Evolutionary conservation across 257 asterid species (phyloP).

Genomic region (Knoxia roxburghii): DNA sequence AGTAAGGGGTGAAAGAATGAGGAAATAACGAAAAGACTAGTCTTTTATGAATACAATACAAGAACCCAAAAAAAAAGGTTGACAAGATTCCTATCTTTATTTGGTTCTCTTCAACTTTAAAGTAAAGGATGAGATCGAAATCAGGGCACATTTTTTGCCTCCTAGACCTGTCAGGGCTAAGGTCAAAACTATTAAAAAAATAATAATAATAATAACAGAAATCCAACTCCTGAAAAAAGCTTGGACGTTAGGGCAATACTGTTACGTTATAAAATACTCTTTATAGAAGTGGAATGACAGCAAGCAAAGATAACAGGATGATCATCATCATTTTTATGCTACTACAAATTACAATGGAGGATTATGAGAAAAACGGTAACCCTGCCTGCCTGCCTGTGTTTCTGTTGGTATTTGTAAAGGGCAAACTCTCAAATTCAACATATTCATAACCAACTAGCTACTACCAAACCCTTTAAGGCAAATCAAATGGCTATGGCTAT

Average conservation of each 20-base stretch:
- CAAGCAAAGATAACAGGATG: background rate
- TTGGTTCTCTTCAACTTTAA: conserved; percentile 26
- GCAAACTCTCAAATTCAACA: no score
- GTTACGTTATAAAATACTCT: background rate
- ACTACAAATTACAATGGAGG: background rate
- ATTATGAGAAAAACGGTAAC: no score
- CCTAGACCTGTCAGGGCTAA: conserved; percentile 14
- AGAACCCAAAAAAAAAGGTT: background rate
- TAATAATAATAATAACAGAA: conserved; percentile 11
- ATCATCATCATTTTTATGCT: background rate
- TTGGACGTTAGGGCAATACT: conserved; percentile 6
- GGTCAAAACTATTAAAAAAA: conserved; percentile 8
- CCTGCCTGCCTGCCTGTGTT: no score
- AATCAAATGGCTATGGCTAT: no score
- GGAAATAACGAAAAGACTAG: background rate
- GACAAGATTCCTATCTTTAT: conserved; percentile 39
- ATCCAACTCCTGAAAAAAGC: background rate
- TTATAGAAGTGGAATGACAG: background rate
- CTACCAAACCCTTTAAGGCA: no score
- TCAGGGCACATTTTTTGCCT: conserved; percentile 27
- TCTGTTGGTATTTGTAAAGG: no score
- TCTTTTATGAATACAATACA: no score
- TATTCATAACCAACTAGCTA: no score
- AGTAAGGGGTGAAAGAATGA: no score
- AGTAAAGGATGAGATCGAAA: no score